These are phyloP conservation scores for Thuidium tamariscinum DNA, from an alignment of 225 moss, liverwort and hornwort genomes.

Conservation along the genomic window DNA sequence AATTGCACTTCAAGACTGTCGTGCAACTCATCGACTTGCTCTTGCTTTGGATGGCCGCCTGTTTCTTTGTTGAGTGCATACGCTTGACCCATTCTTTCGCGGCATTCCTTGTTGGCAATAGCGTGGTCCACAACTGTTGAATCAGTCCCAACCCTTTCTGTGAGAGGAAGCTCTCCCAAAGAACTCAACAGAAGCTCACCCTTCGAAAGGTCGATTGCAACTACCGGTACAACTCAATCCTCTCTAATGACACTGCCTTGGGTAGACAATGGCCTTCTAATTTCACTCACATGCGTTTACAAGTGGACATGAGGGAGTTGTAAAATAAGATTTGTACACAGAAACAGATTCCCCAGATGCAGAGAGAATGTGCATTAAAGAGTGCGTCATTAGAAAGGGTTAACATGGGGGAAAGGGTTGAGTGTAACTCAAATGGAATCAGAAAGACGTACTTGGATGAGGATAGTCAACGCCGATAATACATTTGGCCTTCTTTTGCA, in stretches of 20 bases:
- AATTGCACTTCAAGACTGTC: conserved; percentile 19
- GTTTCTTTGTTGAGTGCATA: conserved; percentile 62
- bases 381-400: neutral
- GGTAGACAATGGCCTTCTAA: neutral
- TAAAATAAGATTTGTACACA: neutral
- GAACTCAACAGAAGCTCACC: neutral
- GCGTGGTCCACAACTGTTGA: conserved; percentile 80
- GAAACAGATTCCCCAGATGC: neutral
- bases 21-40: conserved; percentile 50
- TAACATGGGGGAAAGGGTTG: neutral
- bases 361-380: neutral
- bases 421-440: neutral
- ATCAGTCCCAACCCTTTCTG: neutral
- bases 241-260: neutral
- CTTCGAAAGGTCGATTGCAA: neutral
- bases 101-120: conserved; percentile 80
- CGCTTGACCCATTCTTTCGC: conserved; percentile 85
- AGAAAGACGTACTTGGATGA: conserved; percentile 49
- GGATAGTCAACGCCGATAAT: conserved; percentile 94
- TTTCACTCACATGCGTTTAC: neutral
- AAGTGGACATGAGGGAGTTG: neutral
- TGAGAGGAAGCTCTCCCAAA: neutral
- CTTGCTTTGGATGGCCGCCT: conserved; percentile 46
- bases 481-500: conserved; percentile 90
- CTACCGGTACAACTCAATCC: neutral